Conservation (phyloP, 106 monocot species). For the Amphibolis antarctica region DNA sequence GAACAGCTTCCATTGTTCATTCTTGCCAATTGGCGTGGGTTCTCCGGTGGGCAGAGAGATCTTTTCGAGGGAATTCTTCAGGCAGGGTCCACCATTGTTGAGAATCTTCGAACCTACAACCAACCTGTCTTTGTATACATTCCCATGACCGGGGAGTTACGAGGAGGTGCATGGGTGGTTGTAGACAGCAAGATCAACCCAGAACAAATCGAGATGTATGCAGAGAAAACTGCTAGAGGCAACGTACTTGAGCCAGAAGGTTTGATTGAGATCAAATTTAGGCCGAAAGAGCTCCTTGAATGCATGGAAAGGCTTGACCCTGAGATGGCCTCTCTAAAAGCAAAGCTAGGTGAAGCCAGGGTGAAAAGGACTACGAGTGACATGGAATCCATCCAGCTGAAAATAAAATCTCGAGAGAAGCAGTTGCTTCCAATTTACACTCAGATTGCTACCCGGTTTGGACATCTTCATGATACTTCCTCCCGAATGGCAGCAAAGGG, state of each 20-base stretch:
- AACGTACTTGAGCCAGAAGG: slow-evolving; percentile 99
- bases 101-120: slow-evolving; percentile 83
- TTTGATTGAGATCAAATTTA: slow-evolving; percentile 94
- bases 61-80: slow-evolving; percentile 98
- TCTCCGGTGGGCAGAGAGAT: slow-evolving; percentile 96
- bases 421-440: slow-evolving; percentile 68
- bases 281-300: slow-evolving; percentile 62
- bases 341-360: slow-evolving; percentile 41
- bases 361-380: slow-evolving; percentile 10
- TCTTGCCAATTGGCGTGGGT: slow-evolving; percentile 97
- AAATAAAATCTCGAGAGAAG: slow-evolving; percentile 51
- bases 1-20: slow-evolving; percentile 93
- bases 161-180: slow-evolving; percentile 98
- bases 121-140: slow-evolving; percentile 96
- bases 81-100: slow-evolving; percentile 93
- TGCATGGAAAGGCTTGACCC: slow-evolving; percentile 89
- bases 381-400: slow-evolving; percentile 36
- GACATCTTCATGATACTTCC: slow-evolving; percentile 86
- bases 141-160: slow-evolving; percentile 84
- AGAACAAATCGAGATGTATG: slow-evolving; percentile 97
- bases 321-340: slow-evolving; percentile 42
- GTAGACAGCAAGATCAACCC: slow-evolving; percentile 99
- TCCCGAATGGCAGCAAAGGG: slow-evolving; percentile 81
- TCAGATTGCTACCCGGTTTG: slow-evolving; percentile 91
- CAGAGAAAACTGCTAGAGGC: slow-evolving; percentile 77